Evolutionary conservation across 1,139 yeast genomes (phyloP).

Genomic region (Nakaseomyces delphensis): DNA sequence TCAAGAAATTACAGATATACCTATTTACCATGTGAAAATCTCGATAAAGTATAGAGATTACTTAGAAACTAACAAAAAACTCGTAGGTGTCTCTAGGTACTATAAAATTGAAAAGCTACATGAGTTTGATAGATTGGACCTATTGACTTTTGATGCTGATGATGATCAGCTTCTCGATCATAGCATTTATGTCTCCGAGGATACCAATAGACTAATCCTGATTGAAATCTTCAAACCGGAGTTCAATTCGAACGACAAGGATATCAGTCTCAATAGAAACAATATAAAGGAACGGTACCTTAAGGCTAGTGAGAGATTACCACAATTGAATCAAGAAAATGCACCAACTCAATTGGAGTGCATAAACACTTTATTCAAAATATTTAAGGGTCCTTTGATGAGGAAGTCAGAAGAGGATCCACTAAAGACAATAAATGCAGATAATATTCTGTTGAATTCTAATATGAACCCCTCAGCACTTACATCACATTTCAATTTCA

Average conservation of each 20-base stretch:
- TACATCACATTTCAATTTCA: constrained; percentile 37
- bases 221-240: constrained; percentile 39
- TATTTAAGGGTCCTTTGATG: constrained; percentile 53
- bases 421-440: constrained; percentile 44
- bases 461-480: constrained; percentile 50
- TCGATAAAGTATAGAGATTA: constrained; percentile 30
- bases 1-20: constrained; percentile 20
- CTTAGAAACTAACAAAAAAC: constrained; percentile 21
- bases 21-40: constrained; percentile 33
- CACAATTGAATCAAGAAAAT: constrained; percentile 20
- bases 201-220: constrained; percentile 37
- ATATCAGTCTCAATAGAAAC: constrained; percentile 32
- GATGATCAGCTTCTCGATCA: constrained; percentile 32
- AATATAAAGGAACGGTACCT: constrained; percentile 35
- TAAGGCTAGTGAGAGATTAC: constrained; percentile 28
- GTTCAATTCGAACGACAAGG: constrained; percentile 33
- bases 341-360: constrained; percentile 48
- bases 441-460: constrained; percentile 43
- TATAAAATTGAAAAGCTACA: constrained; percentile 32
- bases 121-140: constrained; percentile 33
- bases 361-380: constrained; percentile 47
- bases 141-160: constrained; percentile 20
- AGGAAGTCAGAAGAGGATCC: constrained; percentile 37
- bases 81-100: constrained; percentile 28
- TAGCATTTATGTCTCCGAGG: constrained; percentile 38